Conservation (phyloP, 306 rosid species). For the Vicia faba region DNA sequence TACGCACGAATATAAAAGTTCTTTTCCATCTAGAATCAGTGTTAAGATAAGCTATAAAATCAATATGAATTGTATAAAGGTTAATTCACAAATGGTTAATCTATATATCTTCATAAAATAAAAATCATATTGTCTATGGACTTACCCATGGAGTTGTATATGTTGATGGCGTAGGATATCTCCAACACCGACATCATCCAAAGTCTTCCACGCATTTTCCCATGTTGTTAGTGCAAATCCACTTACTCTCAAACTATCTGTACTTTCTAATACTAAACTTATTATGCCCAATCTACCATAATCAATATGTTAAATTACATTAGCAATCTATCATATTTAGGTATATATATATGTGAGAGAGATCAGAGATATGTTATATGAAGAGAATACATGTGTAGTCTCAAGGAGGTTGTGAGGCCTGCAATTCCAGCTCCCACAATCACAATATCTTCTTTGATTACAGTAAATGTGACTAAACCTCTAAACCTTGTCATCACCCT, state of each 20-base stretch:
- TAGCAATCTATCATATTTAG: too few relatives aligned
- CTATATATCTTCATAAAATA: too few relatives aligned
- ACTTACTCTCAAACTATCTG: constrained; percentile 54
- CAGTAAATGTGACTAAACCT: too few relatives aligned
- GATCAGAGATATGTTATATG: too few relatives aligned
- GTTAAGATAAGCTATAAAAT: constrained; percentile 68
- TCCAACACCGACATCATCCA: constrained; percentile 68
- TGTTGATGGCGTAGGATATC: constrained; percentile 59
- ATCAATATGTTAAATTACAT: too few relatives aligned
- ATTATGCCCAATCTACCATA: constrained; percentile 51
- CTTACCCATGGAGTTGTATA: constrained; percentile 38
- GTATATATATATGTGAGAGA: too few relatives aligned
- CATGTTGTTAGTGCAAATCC: constrained; percentile 66
- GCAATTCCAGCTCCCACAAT: constrained; percentile 88
- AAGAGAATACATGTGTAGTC: constrained; percentile 49
- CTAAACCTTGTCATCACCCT: too few relatives aligned
- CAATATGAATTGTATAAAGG: constrained; percentile 34
- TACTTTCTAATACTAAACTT: constrained; percentile 76
- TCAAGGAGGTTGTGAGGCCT: constrained; percentile 71
- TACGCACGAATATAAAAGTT: constrained; percentile 75
- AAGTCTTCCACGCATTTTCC: constrained; percentile 81
- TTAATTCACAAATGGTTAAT: too few relatives aligned
- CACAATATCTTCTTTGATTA: constrained; percentile 59
- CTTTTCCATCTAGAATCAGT: constrained; percentile 85
- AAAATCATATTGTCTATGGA: too few relatives aligned